Percentiles rank a stretch among this genome's conserved stretches.
phyloP scores from a whole-genome alignment of 495 filamentous ascomycete species.

The Oleoguttula mirabilis region DNA sequence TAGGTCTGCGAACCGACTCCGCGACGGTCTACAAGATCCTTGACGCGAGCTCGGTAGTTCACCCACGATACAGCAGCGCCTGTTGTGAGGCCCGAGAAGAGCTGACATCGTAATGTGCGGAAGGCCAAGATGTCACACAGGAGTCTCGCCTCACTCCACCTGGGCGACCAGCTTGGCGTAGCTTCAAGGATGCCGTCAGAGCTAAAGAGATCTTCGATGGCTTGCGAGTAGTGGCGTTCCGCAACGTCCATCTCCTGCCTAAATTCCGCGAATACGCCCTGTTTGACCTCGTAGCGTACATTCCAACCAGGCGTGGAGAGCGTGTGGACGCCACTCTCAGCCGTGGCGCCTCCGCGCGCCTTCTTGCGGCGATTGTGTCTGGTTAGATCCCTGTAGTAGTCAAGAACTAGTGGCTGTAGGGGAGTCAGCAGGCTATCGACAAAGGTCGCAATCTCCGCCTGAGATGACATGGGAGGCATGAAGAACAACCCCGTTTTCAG shows the following conservation, averaged over 20 bases:
- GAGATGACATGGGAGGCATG: conserved; percentile 51
- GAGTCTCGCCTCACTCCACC: conserved; percentile 75
- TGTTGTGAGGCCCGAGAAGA: conserved; percentile 64
- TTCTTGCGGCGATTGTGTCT: conserved; percentile 80
- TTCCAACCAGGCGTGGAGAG: conserved; percentile 80
- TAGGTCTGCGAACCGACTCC: conserved; percentile 74
- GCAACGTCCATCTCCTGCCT: conserved; percentile 82
- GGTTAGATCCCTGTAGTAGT: conserved; percentile 83
- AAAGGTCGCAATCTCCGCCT: conserved; percentile 51
- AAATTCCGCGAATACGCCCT: conserved; percentile 80
- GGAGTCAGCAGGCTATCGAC: conserved; percentile 47
- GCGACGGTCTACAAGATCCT: conserved; percentile 63
- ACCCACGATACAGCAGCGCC: conserved; percentile 66
- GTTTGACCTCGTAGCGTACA: conserved; percentile 84
- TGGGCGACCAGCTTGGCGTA: conserved; percentile 72
- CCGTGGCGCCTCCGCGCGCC: conserved; percentile 58
- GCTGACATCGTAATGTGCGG: conserved; percentile 63
- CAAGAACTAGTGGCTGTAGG: conserved; percentile 50
- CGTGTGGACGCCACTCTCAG: conserved; percentile 29
- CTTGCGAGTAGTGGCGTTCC: conserved; percentile 66
- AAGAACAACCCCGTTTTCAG: conserved; percentile 66
- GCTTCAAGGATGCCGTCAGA: conserved; percentile 66
- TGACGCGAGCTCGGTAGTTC: conserved; percentile 54
- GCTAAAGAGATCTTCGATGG: conserved; percentile 68
- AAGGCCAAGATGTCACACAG: conserved; percentile 69